Percentiles rank a stretch among this genome's conserved stretches.
These are phyloP conservation scores for Cadophora malorum DNA, from an alignment of 2,329 filamentous ascomycete species.

Conservation along the genomic window DNA sequence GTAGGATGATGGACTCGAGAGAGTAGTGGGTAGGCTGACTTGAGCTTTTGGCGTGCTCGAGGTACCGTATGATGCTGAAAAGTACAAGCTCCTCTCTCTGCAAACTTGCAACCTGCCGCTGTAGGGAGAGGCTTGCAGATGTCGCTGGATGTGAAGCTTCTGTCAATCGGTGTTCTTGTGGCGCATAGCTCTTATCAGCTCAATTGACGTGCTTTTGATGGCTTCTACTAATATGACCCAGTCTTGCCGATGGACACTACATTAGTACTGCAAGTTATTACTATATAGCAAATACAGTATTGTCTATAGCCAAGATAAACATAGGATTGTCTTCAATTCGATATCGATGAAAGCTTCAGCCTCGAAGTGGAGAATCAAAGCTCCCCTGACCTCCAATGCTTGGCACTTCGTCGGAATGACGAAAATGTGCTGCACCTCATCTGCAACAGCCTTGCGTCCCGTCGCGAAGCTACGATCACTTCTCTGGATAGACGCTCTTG, in stretches of 20 bases:
- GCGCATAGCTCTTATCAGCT: slow-evolving; percentile 32
- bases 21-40: background rate
- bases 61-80: background rate
- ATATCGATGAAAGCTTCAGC: background rate
- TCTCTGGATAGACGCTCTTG: slow-evolving; percentile 4
- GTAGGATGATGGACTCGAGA: background rate
- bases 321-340: too few species aligned
- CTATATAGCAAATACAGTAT: background rate
- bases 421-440: slow-evolving; percentile 21
- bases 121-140: background rate
- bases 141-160: slow-evolving; percentile 6
- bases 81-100: background rate
- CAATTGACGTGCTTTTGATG: slow-evolving; percentile 12
- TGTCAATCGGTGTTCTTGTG: slow-evolving; percentile 23
- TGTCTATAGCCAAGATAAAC: background rate
- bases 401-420: slow-evolving; percentile 25
- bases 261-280: background rate
- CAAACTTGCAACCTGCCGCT: background rate
- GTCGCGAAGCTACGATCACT: background rate
- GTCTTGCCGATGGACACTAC: background rate
- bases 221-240: slow-evolving; percentile 12
- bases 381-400: slow-evolving; percentile 11
- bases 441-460: slow-evolving; percentile 24
- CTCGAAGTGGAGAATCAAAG: slow-evolving; percentile 7
- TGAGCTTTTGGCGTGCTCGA: background rate